Evolutionary conservation across 2,329 filamentous ascomycete genomes (phyloP).

Genomic region (Botrytis aclada): DNA sequence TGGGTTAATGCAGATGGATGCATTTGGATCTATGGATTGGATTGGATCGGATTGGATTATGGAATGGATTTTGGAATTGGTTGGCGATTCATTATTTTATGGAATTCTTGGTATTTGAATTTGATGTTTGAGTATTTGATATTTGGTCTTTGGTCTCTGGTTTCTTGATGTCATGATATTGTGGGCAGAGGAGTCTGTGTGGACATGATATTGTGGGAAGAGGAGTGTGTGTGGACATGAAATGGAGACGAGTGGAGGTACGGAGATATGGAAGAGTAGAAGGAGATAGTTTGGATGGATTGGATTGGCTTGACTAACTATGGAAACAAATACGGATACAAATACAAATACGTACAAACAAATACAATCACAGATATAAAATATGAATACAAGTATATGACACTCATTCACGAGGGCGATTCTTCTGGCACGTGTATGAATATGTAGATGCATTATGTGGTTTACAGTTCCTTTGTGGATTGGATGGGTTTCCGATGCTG

Average conservation of each 20-base stretch:
- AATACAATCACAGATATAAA: not conserved
- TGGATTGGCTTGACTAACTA: not conserved
- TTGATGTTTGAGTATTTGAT: not conserved
- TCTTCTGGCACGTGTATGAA: no score
- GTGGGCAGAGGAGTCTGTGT: not conserved
- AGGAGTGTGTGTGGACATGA: not conserved
- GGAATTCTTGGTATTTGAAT: not conserved
- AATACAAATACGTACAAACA: not conserved
- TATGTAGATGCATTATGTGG: no score
- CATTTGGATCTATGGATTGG: not conserved
- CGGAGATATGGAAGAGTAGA: not conserved
- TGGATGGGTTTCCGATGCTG: no score
- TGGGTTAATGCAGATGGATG: conserved; percentile 3
- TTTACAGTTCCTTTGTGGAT: no score
- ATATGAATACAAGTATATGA: not conserved
- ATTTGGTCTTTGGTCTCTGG: not conserved
- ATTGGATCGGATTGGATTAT: not conserved
- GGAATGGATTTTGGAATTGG: not conserved
- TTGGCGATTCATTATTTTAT: not conserved
- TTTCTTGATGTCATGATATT: not conserved
- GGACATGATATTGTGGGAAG: not conserved
- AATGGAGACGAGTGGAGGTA: not conserved
- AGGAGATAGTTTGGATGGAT: not conserved
- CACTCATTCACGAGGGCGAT: not conserved
- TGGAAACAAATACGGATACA: not conserved